phyloP scores from a whole-genome alignment of 2,329 filamentous ascomycete species.

The Thielaviopsis euricoi region DNA sequence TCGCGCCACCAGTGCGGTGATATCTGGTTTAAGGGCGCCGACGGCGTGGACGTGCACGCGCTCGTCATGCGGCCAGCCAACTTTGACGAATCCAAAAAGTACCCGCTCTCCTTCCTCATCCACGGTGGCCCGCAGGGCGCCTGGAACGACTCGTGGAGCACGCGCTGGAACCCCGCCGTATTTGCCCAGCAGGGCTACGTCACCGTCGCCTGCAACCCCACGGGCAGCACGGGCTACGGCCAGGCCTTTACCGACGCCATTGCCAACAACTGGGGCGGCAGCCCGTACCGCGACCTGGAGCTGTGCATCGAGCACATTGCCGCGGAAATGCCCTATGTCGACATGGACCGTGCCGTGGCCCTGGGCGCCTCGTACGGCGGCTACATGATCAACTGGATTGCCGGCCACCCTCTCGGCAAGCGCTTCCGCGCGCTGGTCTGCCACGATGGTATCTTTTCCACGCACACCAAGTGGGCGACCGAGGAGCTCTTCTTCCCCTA shows the following conservation, averaged over 20 bases:
- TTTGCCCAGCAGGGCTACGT: conserved; percentile 83
- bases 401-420: conserved; percentile 66
- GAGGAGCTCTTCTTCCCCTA: conserved; percentile 57
- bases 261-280: conserved; percentile 64
- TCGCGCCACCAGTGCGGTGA: conserved; percentile 46
- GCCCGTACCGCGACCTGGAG: conserved; percentile 69
- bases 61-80: conserved; percentile 44
- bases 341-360: conserved; percentile 52
- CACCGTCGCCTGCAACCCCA: conserved; percentile 67
- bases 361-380: conserved; percentile 62
- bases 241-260: conserved; percentile 65
- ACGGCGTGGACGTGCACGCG: conserved; percentile 49
- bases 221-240: conserved; percentile 69
- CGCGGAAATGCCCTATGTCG: conserved; percentile 48
- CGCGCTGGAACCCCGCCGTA: conserved; percentile 71
- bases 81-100: conserved; percentile 55
- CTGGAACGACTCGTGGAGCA: conserved; percentile 63
- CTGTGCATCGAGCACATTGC: conserved; percentile 61
- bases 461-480: conserved; percentile 44
- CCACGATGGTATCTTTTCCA: conserved; percentile 74
- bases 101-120: conserved; percentile 63
- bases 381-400: conserved; percentile 81
- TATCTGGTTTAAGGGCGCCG: conserved; percentile 30
- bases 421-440: conserved; percentile 78
- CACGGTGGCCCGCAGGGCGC: conserved; percentile 71